Percentiles rank a stretch among this genome's conserved stretches.
phyloP scores from a whole-genome alignment of 192 early-diverging fungal genomes.

The Podila clonocystis region DNA sequence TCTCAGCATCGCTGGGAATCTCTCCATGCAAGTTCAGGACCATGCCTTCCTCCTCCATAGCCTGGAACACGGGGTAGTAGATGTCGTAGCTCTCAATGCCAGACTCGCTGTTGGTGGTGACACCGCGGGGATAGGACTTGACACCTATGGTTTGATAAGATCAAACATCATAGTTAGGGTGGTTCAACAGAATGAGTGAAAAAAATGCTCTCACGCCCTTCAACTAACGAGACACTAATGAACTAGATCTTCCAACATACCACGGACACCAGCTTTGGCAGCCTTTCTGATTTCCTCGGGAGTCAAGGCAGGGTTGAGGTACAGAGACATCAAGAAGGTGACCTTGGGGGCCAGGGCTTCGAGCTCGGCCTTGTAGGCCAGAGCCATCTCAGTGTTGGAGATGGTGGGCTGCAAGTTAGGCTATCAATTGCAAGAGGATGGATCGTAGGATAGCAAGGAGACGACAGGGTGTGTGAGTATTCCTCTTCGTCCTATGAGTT shows the following conservation, averaged over 20 bases:
- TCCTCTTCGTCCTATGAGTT: not conserved
- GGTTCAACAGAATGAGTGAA: not conserved
- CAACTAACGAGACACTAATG: not conserved
- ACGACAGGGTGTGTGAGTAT: not conserved
- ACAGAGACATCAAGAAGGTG: constrained; percentile 94
- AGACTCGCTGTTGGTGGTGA: constrained; percentile 96
- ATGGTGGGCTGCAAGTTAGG: constrained; percentile 96
- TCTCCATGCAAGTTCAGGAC: constrained; percentile 97
- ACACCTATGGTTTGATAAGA: constrained; percentile 63
- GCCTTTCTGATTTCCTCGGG: constrained; percentile 91
- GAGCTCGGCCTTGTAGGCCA: constrained; percentile 85
- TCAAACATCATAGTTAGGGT: not conserved
- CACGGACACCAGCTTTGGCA: constrained; percentile 81
- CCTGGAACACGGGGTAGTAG: constrained; percentile 94
- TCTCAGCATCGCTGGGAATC: constrained; percentile 84
- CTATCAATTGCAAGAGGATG: constrained; percentile 52
- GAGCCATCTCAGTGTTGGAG: constrained; percentile 85
- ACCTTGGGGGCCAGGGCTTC: constrained; percentile 85
- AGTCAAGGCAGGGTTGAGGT: constrained; percentile 87
- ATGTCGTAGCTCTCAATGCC: constrained; percentile 91
- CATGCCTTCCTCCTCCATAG: constrained; percentile 95
- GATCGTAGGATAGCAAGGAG: not conserved
- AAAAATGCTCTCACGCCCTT: not conserved
- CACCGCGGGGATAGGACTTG: constrained; percentile 94
- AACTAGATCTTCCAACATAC: constrained; percentile 27